phyloP scores from a whole-genome alignment of 768 basidiomycete genomes.

The Leccinum sublutescens region DNA sequence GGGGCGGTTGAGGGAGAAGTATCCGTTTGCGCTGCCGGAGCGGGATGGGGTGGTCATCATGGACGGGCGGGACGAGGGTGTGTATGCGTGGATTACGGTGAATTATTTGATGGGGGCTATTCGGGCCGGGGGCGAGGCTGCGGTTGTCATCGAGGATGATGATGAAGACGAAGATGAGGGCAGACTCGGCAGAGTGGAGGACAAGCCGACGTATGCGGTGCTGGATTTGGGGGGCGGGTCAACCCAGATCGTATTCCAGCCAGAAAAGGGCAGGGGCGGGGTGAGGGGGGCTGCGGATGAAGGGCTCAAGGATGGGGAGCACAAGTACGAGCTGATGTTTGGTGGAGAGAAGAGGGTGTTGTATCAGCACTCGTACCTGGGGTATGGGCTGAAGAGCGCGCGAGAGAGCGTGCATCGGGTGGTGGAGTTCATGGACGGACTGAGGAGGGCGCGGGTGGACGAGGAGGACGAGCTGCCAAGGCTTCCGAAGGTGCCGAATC shows the following conservation, averaged over 20 bases:
- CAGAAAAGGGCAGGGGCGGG: conserved; percentile 49
- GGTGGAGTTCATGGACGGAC: conserved; percentile 77
- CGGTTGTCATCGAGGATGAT: conserved; percentile 4
- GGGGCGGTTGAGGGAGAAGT: conserved; percentile 50
- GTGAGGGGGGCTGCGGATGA: conserved; percentile 30
- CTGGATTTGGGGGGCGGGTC: conserved; percentile 96
- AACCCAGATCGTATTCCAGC: conserved; percentile 97
- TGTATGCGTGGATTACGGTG: conserved; percentile 98
- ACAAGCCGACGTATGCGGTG: conserved; percentile 69
- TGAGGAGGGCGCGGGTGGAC: conserved; percentile 30
- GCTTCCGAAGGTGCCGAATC: conserved; percentile 46
- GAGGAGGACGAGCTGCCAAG: neutral
- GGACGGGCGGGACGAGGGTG: conserved; percentile 95
- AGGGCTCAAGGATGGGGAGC: conserved; percentile 74
- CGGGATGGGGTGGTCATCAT: conserved; percentile 78
- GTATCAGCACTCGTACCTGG: conserved; percentile 98
- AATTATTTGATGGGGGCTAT: conserved; percentile 87
- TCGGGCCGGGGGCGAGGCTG: conserved; percentile 45
- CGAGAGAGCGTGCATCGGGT: conserved; percentile 82
- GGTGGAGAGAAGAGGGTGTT: conserved; percentile 68
- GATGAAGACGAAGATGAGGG: neutral
- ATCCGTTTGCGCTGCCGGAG: conserved; percentile 65
- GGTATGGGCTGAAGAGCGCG: conserved; percentile 92
- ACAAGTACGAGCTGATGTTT: conserved; percentile 83
- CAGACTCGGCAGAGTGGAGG: neutral